Base-by-base conservation (phyloP, 176 grass and related monocot genomes). In the Cenchrus americanus region DNA sequence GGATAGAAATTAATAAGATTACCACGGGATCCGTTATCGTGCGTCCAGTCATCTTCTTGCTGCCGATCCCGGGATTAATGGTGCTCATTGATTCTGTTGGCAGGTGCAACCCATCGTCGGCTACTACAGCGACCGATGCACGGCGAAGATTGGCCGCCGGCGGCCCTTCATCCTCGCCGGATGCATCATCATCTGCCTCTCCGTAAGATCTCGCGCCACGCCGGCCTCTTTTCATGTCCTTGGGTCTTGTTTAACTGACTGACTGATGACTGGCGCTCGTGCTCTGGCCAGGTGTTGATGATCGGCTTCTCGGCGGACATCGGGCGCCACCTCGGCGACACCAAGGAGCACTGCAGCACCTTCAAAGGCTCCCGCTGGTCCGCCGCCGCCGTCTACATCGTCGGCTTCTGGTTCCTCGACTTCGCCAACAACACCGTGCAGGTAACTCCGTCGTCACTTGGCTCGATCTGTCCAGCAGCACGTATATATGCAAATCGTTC, bases 351-450 rank as follows among this genome's bases (percentile, higher is more conserved):
- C 80, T 98, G 93, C 52, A 97, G 95, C 34, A 83, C 69, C 7
- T 95, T 80, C 69, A 86, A 44, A 9, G 96, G 96, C 6, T 75
- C 85, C 24, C 90, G 92, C 47, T 87, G 85, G 91, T 60, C 69
- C 8, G 93, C 96, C 1, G 89, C 93, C 15, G 24, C 76, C 23
- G 66, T 98, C 10, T 98, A 91, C 87, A 88, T 95, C 6, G 69
- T 92, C 13, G 96, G 96, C 79, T 98, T 98, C 84, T 98, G 95
- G 95, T 61, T 98, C 58, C 89, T 98, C 32, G 95, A 98, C 61
- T 91, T 98, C 43, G 90, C 95, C 26, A 98, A 98, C 77, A 93
- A 98, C 86, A 84, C 90, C 15, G 95, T 98, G 24, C 95, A 90
- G 73, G 82, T 85, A 85, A n/a, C n/a, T n/a, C n/a, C 0, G 8